These are phyloP conservation scores for Ilyonectria robusta DNA, from an alignment of 2,329 filamentous ascomycete genomes.

Conservation along the genomic window DNA sequence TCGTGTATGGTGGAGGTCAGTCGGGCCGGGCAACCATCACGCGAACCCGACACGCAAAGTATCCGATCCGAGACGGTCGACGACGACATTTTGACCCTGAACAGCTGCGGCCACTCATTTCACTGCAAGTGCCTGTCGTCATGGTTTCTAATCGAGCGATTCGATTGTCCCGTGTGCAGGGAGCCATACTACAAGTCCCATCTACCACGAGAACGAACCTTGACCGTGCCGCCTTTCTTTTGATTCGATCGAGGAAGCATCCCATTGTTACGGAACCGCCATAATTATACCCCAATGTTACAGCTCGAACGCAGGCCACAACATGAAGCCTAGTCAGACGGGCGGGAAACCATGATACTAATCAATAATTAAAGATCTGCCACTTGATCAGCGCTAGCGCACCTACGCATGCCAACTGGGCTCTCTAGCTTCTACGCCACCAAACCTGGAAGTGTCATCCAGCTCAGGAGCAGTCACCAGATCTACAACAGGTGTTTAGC, in stretches of 20 bases:
- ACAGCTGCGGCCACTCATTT: constrained; percentile 56
- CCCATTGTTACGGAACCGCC: background rate
- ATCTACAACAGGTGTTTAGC: background rate
- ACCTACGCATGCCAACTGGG: background rate
- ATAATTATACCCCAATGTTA: background rate
- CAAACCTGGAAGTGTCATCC: background rate
- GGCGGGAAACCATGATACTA: background rate
- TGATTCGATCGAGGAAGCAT: constrained; percentile 20
- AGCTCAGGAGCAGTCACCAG: background rate
- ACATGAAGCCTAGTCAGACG: background rate
- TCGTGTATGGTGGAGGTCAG: background rate
- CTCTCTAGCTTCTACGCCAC: background rate
- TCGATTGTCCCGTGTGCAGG: constrained; percentile 58
- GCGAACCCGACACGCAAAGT: constrained; percentile 5
- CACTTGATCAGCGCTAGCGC: background rate
- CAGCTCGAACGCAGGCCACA: background rate
- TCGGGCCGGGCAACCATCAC: constrained; percentile 3
- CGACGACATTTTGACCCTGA: constrained; percentile 55
- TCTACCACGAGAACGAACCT: constrained; percentile 27
- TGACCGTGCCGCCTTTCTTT: constrained; percentile 41
- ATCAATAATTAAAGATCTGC: background rate
- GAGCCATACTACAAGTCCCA: constrained; percentile 49
- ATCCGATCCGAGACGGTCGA: constrained; percentile 23
- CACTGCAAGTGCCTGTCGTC: constrained; percentile 57
- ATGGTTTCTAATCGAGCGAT: constrained; percentile 56